phyloP scores from a whole-genome alignment of 805 yeast genomes.

The Ogataea ramenticola region DNA sequence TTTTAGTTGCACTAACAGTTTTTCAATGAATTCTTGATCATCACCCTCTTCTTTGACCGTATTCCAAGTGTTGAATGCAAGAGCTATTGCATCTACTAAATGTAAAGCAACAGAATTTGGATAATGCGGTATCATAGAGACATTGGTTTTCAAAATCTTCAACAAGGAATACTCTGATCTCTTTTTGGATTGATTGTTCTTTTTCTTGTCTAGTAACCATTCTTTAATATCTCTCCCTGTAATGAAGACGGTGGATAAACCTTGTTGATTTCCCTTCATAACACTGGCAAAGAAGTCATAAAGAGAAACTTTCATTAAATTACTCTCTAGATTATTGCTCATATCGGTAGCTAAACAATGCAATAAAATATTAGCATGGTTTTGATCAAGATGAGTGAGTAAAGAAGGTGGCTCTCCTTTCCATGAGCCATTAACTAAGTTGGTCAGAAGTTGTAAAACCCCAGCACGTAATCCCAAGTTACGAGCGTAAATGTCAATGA shows the following conservation, averaged over 20 bases:
- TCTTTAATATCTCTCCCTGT: constrained; percentile 47
- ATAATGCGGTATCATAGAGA: constrained; percentile 41
- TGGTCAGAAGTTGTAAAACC: constrained; percentile 49
- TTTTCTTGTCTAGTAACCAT: constrained; percentile 14
- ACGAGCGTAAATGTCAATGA: constrained; percentile 54
- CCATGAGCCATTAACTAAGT: constrained; percentile 51
- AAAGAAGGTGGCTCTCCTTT: constrained; percentile 64
- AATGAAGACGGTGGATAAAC: constrained; percentile 61
- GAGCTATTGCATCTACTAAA: constrained; percentile 63
- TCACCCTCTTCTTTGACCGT: constrained; percentile 45
- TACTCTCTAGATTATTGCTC: constrained; percentile 46
- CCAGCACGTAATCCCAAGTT: constrained; percentile 38
- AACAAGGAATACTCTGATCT: constrained; percentile 36
- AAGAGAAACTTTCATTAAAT: constrained; percentile 43
- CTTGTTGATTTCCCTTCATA: constrained; percentile 69
- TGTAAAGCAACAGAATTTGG: constrained; percentile 62
- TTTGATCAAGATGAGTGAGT: constrained; percentile 71
- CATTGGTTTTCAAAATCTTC: constrained; percentile 46
- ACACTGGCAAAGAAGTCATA: constrained; percentile 63
- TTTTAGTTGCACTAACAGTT: constrained; percentile 28
- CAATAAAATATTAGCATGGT: constrained; percentile 51
- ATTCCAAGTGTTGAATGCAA: constrained; percentile 75
- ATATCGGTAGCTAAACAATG: constrained; percentile 56
- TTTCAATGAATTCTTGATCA: constrained; percentile 40
- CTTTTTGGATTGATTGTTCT: constrained; percentile 4